Evolutionary conservation across 2,329 filamentous ascomycete species (phyloP).

Genomic region (Leptographium radiaticola): DNA sequence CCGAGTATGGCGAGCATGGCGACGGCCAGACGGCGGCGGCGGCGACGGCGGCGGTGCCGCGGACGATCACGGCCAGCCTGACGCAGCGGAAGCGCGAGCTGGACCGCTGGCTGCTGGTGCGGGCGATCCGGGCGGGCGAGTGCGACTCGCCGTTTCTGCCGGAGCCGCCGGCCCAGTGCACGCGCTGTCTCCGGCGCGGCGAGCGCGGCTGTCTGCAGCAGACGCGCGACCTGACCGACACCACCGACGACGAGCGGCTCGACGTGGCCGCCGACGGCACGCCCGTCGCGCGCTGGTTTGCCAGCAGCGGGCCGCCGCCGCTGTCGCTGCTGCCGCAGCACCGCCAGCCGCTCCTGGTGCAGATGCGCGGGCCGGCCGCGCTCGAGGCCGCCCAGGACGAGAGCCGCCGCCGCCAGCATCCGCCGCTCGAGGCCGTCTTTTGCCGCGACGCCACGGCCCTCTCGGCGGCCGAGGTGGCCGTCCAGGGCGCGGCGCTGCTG

Average conservation of each 20-base stretch:
- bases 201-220: conserved; percentile 9
- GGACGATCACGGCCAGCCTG: not conserved
- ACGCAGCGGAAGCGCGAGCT: conserved; percentile 5
- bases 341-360: not conserved
- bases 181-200: conserved; percentile 6
- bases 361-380: not conserved
- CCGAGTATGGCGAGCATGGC: not conserved
- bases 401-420: not conserved
- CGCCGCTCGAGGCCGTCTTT: conserved; percentile 7
- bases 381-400: not conserved
- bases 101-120: conserved; percentile 2
- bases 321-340: conserved; percentile 10
- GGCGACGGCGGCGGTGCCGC: no score
- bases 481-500: conserved; percentile 2
- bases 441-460: conserved; percentile 5
- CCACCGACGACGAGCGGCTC: not conserved
- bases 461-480: conserved; percentile 1
- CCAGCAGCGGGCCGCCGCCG: conserved; percentile 9
- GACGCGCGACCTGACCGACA: conserved; percentile 5
- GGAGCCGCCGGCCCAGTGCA: conserved; percentile 5
- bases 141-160: conserved; percentile 6
- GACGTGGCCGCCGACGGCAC: not conserved
- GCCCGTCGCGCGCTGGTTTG: conserved; percentile 5
- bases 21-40: not conserved
- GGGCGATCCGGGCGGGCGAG: conserved; percentile 1